These are phyloP conservation scores for Penicillium sclerotigenum DNA, from an alignment of 2,329 filamentous ascomycete species.

Conservation along the genomic window DNA sequence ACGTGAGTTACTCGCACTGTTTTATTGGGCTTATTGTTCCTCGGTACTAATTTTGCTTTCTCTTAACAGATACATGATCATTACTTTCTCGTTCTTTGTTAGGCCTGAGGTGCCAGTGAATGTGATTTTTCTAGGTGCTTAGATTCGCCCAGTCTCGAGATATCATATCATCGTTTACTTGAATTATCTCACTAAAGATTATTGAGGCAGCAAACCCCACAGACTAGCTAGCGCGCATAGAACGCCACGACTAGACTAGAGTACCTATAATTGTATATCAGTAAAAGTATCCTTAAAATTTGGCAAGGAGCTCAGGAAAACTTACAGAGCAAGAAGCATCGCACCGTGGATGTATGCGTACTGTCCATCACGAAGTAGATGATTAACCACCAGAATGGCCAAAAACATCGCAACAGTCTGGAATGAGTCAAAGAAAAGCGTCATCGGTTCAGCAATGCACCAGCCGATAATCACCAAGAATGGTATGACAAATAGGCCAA, in stretches of 20 bases:
- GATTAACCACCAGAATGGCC: conserved; percentile 63
- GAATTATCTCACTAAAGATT: background rate
- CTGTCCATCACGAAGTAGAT: conserved; percentile 70
- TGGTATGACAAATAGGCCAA: conserved; percentile 69
- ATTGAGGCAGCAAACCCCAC: background rate
- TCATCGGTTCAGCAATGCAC: conserved; percentile 66
- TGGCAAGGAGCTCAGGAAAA: background rate
- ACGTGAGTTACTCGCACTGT: conserved; percentile 13
- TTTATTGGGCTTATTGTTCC: background rate
- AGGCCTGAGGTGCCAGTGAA: conserved; percentile 3
- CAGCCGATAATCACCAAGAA: conserved; percentile 70
- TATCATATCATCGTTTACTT: background rate
- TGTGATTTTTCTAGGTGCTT: conserved; percentile 1
- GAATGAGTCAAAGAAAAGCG: conserved; percentile 70
- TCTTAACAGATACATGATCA: conserved; percentile 15
- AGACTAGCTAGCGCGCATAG: conserved; percentile 6
- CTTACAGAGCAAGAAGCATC: conserved; percentile 55
- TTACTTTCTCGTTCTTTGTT: conserved; percentile 16
- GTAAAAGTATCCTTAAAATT: background rate
- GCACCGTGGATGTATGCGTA: conserved; percentile 74
- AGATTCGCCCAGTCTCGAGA: background rate
- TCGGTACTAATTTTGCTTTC: background rate
- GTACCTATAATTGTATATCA: conserved; percentile 7
- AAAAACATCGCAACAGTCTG: conserved; percentile 69
- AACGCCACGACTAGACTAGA: conserved; percentile 10